These are phyloP conservation scores for Thielaviopsis musarum DNA, from an alignment of 2,329 filamentous ascomycete genomes.

Conservation along the genomic window DNA sequence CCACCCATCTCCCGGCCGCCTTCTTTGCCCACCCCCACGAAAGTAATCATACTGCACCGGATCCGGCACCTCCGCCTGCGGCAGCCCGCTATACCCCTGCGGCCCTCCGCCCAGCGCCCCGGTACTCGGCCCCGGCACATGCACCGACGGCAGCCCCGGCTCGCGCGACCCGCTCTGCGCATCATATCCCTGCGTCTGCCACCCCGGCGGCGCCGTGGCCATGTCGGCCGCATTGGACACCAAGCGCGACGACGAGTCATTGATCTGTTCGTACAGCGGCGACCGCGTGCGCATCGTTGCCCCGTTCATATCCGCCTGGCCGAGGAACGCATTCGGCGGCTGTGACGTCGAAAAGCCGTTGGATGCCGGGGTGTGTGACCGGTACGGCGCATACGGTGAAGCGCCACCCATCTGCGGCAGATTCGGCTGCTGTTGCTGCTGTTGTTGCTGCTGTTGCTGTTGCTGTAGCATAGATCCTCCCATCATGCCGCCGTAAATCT, in stretches of 20 bases:
- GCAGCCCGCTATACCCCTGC: constrained; percentile 40
- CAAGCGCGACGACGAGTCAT: constrained; percentile 36
- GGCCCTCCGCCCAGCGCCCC: constrained; percentile 41
- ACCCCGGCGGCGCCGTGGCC: constrained; percentile 24
- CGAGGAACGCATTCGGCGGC: constrained; percentile 11
- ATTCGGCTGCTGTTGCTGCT: background rate
- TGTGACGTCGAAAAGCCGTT: constrained; percentile 8
- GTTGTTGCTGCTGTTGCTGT: no score
- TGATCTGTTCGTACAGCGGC: constrained; percentile 33
- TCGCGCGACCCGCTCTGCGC: constrained; percentile 13
- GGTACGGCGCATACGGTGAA: constrained; percentile 13
- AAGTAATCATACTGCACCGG: constrained; percentile 42
- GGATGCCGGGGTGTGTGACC: constrained; percentile 12
- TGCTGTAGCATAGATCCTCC: constrained; percentile 5
- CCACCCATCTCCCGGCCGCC: constrained; percentile 24
- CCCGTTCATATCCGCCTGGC: constrained; percentile 13
- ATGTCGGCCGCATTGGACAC: constrained; percentile 36
- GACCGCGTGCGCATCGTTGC: constrained; percentile 23
- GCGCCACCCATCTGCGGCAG: constrained; percentile 9
- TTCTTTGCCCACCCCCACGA: constrained; percentile 21
- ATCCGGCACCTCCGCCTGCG: constrained; percentile 34
- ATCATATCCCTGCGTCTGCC: constrained; percentile 21
- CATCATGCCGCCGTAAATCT: constrained; percentile 15
- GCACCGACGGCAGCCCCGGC: background rate
- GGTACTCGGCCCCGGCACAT: constrained; percentile 25